These are phyloP conservation scores for Citrus glauca DNA, from an alignment of 345 rosid species.

Conservation along the genomic window DNA sequence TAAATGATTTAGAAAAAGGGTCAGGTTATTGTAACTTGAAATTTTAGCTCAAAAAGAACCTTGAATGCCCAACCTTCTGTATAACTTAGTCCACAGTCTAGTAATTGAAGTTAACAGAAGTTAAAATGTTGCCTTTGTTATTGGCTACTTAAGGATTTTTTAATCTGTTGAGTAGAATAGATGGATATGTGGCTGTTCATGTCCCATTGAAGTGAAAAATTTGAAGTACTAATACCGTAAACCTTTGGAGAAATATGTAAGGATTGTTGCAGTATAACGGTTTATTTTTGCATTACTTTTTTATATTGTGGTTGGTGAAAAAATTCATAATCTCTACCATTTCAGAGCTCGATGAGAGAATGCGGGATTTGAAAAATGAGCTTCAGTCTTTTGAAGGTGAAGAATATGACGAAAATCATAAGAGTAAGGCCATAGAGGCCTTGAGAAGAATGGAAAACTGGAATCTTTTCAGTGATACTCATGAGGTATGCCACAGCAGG, in stretches of 20 bases:
- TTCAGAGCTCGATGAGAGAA: conserved; percentile 96
- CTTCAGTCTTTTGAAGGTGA: conserved; percentile 91
- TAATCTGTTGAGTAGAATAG: not conserved
- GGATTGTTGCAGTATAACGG: not conserved
- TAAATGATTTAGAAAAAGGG: not conserved
- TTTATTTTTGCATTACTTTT: not conserved
- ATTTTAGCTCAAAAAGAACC: not conserved
- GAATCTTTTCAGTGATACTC: conserved; percentile 85
- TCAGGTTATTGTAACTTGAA: not conserved
- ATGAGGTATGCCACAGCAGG: conserved; percentile 49
- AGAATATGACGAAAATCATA: conserved; percentile 77
- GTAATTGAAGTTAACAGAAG: not conserved
- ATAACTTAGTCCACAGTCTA: not conserved
- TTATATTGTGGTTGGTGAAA: not conserved
- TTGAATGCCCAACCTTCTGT: not conserved
- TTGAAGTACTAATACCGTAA: not conserved
- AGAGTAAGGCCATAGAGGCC: conserved; percentile 79
- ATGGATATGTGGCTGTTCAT: not conserved
- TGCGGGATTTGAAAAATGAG: conserved; percentile 88
- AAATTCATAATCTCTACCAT: conserved; percentile 6
- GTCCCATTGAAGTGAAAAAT: not conserved
- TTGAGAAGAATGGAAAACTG: conserved; percentile 87
- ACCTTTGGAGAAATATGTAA: not conserved
- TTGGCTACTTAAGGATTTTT: not conserved
- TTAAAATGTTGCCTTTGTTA: not conserved